Evolutionary conservation across 2,329 filamentous ascomycete species (phyloP).

Genomic region (Beauveria bassiana): DNA sequence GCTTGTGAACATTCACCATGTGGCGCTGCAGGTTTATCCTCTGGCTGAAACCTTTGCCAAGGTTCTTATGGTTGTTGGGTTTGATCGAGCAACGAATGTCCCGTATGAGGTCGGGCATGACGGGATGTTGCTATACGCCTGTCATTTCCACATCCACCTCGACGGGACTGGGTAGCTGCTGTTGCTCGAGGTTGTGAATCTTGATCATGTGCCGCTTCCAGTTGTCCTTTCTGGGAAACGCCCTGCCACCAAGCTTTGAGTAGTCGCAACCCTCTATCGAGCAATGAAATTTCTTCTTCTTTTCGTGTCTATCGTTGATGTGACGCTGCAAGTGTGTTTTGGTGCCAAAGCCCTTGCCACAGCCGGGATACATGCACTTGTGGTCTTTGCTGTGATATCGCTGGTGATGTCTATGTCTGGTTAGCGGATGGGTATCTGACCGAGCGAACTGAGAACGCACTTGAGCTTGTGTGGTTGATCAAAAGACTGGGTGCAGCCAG

Average conservation of each 20-base stretch:
- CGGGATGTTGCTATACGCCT: background rate
- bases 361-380: conserved; percentile 45
- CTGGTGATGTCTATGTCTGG: conserved; percentile 44
- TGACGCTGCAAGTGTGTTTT: conserved; percentile 56
- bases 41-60: too few relatives aligned
- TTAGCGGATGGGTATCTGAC: conserved; percentile 15
- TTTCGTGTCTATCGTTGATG: conserved; percentile 54
- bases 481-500: conserved; percentile 35
- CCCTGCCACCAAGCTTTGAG: conserved; percentile 48
- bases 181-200: conserved; percentile 42
- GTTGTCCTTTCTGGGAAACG: conserved; percentile 55
- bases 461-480: conserved; percentile 55
- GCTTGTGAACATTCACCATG: too few relatives aligned
- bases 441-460: conserved; percentile 25
- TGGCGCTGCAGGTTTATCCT: too few relatives aligned
- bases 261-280: conserved; percentile 46
- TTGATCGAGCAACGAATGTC: too few relatives aligned
- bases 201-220: conserved; percentile 56
- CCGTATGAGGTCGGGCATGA: background rate
- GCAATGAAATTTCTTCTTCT: conserved; percentile 53
- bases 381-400: conserved; percentile 54
- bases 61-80: too few relatives aligned
- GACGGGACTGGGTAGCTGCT: conserved; percentile 33
- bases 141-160: conserved; percentile 27
- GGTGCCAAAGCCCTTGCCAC: conserved; percentile 51